Conservation (phyloP, 257 asterid genomes). For the Euphrasia confusa region DNA sequence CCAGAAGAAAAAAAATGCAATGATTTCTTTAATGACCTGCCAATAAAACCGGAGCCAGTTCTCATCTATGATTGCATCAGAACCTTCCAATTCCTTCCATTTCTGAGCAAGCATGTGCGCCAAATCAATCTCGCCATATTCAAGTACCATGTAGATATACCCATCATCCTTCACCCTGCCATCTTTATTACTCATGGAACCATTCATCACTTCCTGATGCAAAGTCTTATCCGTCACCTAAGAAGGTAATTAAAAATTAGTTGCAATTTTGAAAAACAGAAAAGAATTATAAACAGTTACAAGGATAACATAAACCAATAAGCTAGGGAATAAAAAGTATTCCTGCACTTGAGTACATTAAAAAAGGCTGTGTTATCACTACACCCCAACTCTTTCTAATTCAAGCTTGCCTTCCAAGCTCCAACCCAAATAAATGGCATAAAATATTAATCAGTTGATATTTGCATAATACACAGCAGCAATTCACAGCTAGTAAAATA, state of each 20-base stretch:
- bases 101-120: conserved; percentile 97
- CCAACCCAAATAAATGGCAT: conserved; percentile 1
- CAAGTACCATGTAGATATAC: conserved; percentile 89
- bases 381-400: neutral
- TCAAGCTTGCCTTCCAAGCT: conserved; percentile 12
- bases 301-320: conserved; percentile 7
- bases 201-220: conserved; percentile 75
- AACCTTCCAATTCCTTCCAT: conserved; percentile 78
- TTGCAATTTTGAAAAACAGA: conserved; percentile 7
- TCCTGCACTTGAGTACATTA: neutral
- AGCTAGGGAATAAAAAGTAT: conserved; percentile 10
- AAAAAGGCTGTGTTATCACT: neutral
- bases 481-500: neutral
- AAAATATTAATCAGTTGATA: neutral
- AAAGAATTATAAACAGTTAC: neutral
- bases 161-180: conserved; percentile 84
- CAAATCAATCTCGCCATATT: conserved; percentile 96
- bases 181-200: conserved; percentile 73
- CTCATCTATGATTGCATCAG: conserved; percentile 64
- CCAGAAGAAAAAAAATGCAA: conserved; percentile 20
- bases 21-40: conserved; percentile 55
- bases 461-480: conserved; percentile 6
- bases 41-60: conserved; percentile 98
- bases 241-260: conserved; percentile 30
- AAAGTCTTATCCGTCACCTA: conserved; percentile 92